These are phyloP conservation scores for Blastobotrys illinoisensis DNA, from an alignment of 1,139 yeast species.

Conservation along the genomic window DNA sequence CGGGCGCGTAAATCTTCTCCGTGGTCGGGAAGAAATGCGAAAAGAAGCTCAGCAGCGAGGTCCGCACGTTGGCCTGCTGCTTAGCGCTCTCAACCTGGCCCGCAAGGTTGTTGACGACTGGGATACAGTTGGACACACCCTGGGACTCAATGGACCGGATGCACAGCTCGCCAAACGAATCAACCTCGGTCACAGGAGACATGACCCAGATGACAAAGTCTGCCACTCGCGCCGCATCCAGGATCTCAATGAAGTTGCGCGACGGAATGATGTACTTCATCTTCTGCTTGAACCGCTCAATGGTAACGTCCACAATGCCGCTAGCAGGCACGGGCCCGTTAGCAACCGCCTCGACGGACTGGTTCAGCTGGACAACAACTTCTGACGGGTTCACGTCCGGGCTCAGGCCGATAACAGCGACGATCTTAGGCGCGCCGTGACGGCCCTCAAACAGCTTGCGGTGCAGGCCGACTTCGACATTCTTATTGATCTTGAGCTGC, in stretches of 20 bases:
- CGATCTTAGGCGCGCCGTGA: slow-evolving; percentile 74
- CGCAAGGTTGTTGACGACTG: slow-evolving; percentile 72
- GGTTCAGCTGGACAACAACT: slow-evolving; percentile 45
- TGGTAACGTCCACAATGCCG: slow-evolving; percentile 33
- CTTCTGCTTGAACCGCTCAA: slow-evolving; percentile 67
- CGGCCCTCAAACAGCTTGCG: slow-evolving; percentile 75
- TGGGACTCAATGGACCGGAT: slow-evolving; percentile 85
- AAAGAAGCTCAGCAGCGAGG: slow-evolving; percentile 77
- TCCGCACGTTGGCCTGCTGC: slow-evolving; percentile 70
- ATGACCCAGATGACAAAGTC: slow-evolving; percentile 85
- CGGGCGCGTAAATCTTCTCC: slow-evolving; percentile 71
- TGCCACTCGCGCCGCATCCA: slow-evolving; percentile 85
- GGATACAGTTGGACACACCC: slow-evolving; percentile 80
- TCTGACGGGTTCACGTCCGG: slow-evolving; percentile 57
- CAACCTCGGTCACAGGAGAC: slow-evolving; percentile 82
- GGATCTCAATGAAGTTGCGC: slow-evolving; percentile 55
- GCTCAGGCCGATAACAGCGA: slow-evolving; percentile 76
- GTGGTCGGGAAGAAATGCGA: slow-evolving; percentile 85
- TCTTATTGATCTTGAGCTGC: slow-evolving; percentile 73
- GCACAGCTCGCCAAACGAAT: slow-evolving; percentile 79
- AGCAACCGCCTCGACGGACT: slow-evolving; percentile 21
- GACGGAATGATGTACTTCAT: slow-evolving; percentile 75
- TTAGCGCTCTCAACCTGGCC: slow-evolving; percentile 64
- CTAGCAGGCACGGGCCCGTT: slow-evolving; percentile 31
- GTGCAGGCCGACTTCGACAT: slow-evolving; percentile 39